phyloP scores from a whole-genome alignment of 805 yeast genomes.

The Torulaspora maleeae region DNA sequence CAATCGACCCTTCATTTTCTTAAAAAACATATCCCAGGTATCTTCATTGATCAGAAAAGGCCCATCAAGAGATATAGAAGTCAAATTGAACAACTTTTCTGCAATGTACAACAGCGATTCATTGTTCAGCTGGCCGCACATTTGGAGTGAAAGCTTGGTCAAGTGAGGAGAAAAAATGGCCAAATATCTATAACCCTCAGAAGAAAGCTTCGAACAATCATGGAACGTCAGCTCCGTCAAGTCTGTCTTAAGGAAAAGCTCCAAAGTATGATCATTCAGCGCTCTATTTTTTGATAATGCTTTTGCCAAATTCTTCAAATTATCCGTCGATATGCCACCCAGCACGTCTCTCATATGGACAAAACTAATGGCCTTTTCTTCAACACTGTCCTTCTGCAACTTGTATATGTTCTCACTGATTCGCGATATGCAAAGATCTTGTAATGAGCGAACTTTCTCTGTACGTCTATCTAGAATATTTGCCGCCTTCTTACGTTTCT shows the following conservation, averaged over 20 bases:
- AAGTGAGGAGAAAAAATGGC: slow-evolving; percentile 77
- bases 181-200: slow-evolving; percentile 60
- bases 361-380: slow-evolving; percentile 13
- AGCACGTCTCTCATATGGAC: slow-evolving; percentile 51
- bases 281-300: slow-evolving; percentile 82
- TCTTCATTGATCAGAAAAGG: slow-evolving; percentile 76
- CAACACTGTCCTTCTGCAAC: slow-evolving; percentile 21
- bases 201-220: slow-evolving; percentile 83
- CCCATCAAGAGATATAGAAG: slow-evolving; percentile 69
- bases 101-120: slow-evolving; percentile 63
- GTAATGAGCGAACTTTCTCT: slow-evolving; percentile 62
- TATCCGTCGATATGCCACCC: slow-evolving; percentile 79
- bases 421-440: slow-evolving; percentile 72
- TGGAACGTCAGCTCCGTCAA: slow-evolving; percentile 63
- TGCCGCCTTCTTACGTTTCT: slow-evolving; percentile 74
- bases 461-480: slow-evolving; percentile 73
- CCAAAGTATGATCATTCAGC: slow-evolving; percentile 63
- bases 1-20: slow-evolving; percentile 49
- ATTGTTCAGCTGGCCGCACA: slow-evolving; percentile 92
- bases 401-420: slow-evolving; percentile 43
- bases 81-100: slow-evolving; percentile 52
- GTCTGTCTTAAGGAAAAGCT: slow-evolving; percentile 64
- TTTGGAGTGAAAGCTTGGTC: slow-evolving; percentile 59
- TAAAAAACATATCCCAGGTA: slow-evolving; percentile 76
- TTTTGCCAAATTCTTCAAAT: slow-evolving; percentile 64